Evolutionary conservation across 805 yeast genomes (phyloP).

Genomic region (Teunomyces aglyptinius): DNA sequence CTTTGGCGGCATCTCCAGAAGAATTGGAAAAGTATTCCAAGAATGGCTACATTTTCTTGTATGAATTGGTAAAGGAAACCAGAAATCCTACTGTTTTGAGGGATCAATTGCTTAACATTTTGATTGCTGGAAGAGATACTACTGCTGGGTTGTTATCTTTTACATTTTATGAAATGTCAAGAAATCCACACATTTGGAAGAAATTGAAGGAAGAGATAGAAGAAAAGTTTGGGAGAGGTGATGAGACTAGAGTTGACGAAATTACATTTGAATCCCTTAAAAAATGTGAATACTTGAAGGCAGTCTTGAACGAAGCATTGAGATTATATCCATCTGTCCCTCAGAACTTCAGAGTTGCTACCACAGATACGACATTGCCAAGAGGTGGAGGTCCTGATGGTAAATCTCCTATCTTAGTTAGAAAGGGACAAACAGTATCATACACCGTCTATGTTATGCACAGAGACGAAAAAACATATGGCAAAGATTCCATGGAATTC

Average conservation of each 20-base stretch:
- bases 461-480: slow-evolving; percentile 22
- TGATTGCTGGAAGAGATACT: slow-evolving; percentile 56
- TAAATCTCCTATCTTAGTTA: slow-evolving; percentile 19
- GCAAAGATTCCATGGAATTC: slow-evolving; percentile 33
- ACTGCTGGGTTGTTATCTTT: slow-evolving; percentile 52
- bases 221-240: slow-evolving; percentile 31
- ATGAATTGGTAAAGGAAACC: slow-evolving; percentile 49
- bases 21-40: slow-evolving; percentile 29
- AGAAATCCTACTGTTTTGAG: slow-evolving; percentile 46
- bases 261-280: slow-evolving; percentile 50
- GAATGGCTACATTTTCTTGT: slow-evolving; percentile 46
- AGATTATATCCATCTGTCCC: slow-evolving; percentile 55
- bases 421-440: slow-evolving; percentile 20
- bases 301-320: slow-evolving; percentile 47
- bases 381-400: slow-evolving; percentile 45
- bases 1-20: slow-evolving; percentile 29
- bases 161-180: slow-evolving; percentile 43
- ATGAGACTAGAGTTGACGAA: slow-evolving; percentile 31
- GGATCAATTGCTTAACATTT: slow-evolving; percentile 50
- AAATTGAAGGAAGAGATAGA: slow-evolving; percentile 38
- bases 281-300: slow-evolving; percentile 45
- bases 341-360: slow-evolving; percentile 44
- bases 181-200: slow-evolving; percentile 37
- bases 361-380: slow-evolving; percentile 47
- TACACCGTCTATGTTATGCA: slow-evolving; percentile 22